Conservation (phyloP, 2,329 filamentous ascomycete genomes). For the Aureobasidium sp. region DNA sequence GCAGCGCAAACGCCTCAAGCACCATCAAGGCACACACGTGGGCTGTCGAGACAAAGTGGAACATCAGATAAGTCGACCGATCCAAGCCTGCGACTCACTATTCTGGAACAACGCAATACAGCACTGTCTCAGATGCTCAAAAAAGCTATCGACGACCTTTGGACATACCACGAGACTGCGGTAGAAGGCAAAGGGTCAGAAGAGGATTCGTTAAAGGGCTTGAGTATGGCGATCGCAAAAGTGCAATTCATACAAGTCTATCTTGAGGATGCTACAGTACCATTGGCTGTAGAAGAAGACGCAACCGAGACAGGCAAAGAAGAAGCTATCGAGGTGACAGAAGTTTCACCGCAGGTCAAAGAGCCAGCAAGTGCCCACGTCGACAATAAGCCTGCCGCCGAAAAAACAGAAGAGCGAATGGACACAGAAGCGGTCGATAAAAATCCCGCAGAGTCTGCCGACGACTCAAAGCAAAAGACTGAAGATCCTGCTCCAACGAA, state of each 20-base stretch:
- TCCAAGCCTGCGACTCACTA: slow-evolving; percentile 40
- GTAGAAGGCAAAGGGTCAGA: slow-evolving; percentile 30
- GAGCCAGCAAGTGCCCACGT: background rate
- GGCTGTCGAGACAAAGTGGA: background rate
- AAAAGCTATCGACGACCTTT: slow-evolving; percentile 57
- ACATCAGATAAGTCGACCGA: background rate
- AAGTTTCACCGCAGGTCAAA: slow-evolving; percentile 2
- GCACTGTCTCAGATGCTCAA: slow-evolving; percentile 63
- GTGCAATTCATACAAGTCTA: slow-evolving; percentile 48
- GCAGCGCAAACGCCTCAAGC: slow-evolving; percentile 31
- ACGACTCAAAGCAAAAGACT: background rate
- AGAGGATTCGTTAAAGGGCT: slow-evolving; percentile 32
- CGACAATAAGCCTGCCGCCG: background rate
- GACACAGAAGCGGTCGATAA: background rate
- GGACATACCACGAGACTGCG: slow-evolving; percentile 49
- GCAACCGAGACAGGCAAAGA: slow-evolving; percentile 22
- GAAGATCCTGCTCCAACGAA: background rate
- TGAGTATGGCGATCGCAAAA: slow-evolving; percentile 44
- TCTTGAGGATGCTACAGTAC: slow-evolving; percentile 40
- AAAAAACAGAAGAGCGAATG: background rate
- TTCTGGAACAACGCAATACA: slow-evolving; percentile 59
- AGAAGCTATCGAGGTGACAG: slow-evolving; percentile 1
- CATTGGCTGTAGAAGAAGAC: slow-evolving; percentile 37
- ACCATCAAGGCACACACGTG: slow-evolving; percentile 25
- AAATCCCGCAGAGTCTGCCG: slow-evolving; percentile 17